Evolutionary conservation across 148 eudicot genomes (phyloP).

Genomic region (Dysphania ambrosioides): DNA sequence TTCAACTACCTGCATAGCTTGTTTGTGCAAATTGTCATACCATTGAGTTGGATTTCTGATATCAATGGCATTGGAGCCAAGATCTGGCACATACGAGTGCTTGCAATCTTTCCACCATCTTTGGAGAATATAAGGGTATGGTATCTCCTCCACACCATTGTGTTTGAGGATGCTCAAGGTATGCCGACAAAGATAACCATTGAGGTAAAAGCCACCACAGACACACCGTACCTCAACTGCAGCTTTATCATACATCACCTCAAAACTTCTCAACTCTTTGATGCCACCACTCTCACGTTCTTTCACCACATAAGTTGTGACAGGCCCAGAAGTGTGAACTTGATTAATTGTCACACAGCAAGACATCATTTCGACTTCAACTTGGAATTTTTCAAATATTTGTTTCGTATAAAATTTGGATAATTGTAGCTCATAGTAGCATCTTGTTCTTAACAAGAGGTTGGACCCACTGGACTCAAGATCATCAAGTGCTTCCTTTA

Average conservation of each 20-base stretch:
- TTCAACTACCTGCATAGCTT: slow-evolving; percentile 60
- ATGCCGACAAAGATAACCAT: slow-evolving; percentile 80
- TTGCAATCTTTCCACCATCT: slow-evolving; percentile 79
- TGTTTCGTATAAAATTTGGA: slow-evolving; percentile 56
- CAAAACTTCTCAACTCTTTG: slow-evolving; percentile 38
- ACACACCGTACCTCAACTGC: slow-evolving; percentile 52
- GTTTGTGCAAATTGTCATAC: slow-evolving; percentile 63
- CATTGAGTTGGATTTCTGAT: slow-evolving; percentile 51
- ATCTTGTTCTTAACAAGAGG: slow-evolving; percentile 47
- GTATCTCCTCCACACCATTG: slow-evolving; percentile 58
- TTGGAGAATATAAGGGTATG: slow-evolving; percentile 47
- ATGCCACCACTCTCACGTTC: slow-evolving; percentile 38
- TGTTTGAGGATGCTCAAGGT: slow-evolving; percentile 52
- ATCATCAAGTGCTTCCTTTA: slow-evolving; percentile 57
- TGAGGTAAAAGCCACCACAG: slow-evolving; percentile 64
- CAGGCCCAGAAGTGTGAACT: slow-evolving; percentile 47
- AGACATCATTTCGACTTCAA: slow-evolving; percentile 61
- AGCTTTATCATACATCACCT: slow-evolving; percentile 58
- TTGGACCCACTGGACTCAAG: slow-evolving; percentile 44
- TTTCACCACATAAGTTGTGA: slow-evolving; percentile 52
- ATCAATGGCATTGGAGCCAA: slow-evolving; percentile 49
- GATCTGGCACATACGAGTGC: slow-evolving; percentile 48
- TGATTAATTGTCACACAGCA: slow-evolving; percentile 46
- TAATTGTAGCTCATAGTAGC: slow-evolving; percentile 59
- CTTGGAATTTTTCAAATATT: slow-evolving; percentile 56